These are phyloP conservation scores for Silene conica DNA, from an alignment of 148 eudicot species.

Conservation along the genomic window DNA sequence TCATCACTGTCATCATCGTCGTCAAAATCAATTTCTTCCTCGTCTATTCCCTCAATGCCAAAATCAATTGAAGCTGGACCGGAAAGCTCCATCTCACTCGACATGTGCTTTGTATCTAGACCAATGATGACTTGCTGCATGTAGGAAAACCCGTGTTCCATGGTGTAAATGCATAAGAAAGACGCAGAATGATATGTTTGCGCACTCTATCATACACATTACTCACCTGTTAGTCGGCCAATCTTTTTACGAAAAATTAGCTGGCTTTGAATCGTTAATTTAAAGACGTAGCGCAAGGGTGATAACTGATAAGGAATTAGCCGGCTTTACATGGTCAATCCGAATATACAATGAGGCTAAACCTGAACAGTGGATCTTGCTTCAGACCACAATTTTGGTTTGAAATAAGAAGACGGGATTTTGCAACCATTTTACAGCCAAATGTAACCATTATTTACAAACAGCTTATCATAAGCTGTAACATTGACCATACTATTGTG, in stretches of 20 bases:
- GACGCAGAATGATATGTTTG: background rate
- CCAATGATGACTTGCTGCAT: conserved; percentile 97
- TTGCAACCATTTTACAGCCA: no score
- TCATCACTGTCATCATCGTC: conserved; percentile 42
- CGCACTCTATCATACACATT: background rate
- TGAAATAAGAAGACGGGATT: no score
- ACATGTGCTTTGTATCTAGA: conserved; percentile 70
- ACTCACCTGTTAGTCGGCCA: background rate
- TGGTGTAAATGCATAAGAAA: conserved; percentile 5
- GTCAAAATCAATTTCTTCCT: conserved; percentile 52
- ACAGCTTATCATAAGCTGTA: no score
- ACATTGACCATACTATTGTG: no score
- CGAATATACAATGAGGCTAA: no score
- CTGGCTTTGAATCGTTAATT: background rate
- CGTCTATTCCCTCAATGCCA: conserved; percentile 51
- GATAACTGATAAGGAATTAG: no score
- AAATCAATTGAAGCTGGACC: conserved; percentile 50
- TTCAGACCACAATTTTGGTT: no score
- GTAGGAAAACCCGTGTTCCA: conserved; percentile 15
- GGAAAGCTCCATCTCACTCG: conserved; percentile 64
- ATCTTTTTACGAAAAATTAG: background rate
- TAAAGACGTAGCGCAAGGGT: background rate
- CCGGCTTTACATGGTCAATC: no score
- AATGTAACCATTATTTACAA: no score
- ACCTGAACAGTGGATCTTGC: no score